Conservation (phyloP, 179 eudicot species). For the Dionaea muscipula region DNA sequence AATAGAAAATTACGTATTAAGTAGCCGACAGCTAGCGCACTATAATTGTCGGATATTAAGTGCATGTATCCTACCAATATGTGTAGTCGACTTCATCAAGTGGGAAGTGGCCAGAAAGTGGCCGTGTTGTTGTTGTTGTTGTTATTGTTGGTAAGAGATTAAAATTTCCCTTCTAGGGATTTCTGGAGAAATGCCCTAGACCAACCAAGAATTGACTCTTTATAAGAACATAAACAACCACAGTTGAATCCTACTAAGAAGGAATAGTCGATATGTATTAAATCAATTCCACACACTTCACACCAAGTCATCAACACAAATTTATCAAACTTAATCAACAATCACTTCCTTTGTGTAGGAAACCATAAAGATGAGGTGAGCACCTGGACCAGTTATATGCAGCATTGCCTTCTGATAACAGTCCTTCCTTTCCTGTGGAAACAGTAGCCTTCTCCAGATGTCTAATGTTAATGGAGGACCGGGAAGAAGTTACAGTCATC, state of each 20-base stretch:
- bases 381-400: constrained; percentile 96
- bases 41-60: too few relatives aligned
- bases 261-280: neutral
- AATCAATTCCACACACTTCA: neutral
- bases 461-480: constrained; percentile 88
- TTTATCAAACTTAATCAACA: too few relatives aligned
- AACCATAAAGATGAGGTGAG: neutral
- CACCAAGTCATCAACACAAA: neutral
- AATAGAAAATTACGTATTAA: too few relatives aligned
- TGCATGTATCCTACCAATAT: too few relatives aligned
- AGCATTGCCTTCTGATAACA: constrained; percentile 91
- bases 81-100: too few relatives aligned
- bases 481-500: constrained; percentile 94
- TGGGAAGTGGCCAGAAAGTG: too few relatives aligned
- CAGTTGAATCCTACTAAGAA: neutral
- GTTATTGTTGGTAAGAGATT: too few relatives aligned
- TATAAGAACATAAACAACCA: neutral
- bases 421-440: constrained; percentile 95
- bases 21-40: too few relatives aligned
- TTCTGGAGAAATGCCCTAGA: too few relatives aligned
- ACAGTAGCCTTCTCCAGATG: constrained; percentile 99
- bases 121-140: too few relatives aligned
- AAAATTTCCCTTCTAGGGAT: too few relatives aligned
- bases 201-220: neutral
- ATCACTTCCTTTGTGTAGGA: too few relatives aligned